Conservation (phyloP, 169 alveolate genomes). For the Plasmodium fragile region DNA sequence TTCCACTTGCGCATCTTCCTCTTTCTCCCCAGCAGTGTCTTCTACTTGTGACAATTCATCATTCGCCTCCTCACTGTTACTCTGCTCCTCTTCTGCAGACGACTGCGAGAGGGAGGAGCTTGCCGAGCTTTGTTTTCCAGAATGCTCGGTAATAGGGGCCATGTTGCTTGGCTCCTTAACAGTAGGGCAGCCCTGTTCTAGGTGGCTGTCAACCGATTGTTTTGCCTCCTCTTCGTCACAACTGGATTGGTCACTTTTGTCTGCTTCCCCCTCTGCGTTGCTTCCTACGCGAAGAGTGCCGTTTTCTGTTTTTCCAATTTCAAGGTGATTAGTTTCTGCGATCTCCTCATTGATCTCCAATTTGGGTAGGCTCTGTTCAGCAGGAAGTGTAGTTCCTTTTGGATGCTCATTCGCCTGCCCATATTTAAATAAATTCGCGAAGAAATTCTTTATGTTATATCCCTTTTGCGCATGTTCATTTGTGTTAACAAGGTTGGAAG, state of each 20-base stretch:
- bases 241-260: background rate
- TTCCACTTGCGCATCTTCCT: background rate
- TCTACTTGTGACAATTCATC: background rate
- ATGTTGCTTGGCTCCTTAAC: background rate
- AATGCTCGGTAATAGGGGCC: background rate
- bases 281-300: background rate
- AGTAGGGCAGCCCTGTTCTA: background rate
- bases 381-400: background rate
- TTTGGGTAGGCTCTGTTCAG: background rate
- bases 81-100: background rate
- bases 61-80: background rate
- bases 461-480: background rate
- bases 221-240: background rate
- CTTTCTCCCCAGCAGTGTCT: background rate
- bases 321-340: background rate
- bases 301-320: background rate
- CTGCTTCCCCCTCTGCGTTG: background rate
- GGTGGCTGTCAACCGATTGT: background rate
- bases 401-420: background rate
- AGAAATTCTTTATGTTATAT: constrained; percentile 8
- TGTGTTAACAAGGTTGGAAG: background rate
- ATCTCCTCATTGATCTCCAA: background rate
- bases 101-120: background rate
- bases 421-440: background rate
- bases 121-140: background rate